Evolutionary conservation across 805 yeast genomes (phyloP), one percentile per base, ranked within the genome.

Genomic region (Phaffomyces opuntiae): DNA sequence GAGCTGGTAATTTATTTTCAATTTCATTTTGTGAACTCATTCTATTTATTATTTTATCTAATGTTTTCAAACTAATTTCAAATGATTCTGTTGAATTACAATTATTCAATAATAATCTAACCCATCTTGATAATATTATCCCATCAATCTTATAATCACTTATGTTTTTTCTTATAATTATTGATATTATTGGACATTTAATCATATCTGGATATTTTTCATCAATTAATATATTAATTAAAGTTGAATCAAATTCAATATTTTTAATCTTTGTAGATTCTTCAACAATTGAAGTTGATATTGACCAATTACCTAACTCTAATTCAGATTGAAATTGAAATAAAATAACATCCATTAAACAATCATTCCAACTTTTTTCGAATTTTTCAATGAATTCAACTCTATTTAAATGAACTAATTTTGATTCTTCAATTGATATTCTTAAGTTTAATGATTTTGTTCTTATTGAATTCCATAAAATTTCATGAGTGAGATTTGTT

Each of bases 71-170:
- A 36, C 48, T 52, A 16, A 29, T 45, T 26, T 40, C 45, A 19
- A 44, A 55, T 17, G 31, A 27, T 12, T 32, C 41, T 37, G 27
- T 33, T 25, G 44, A 49, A 7, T 16, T 42, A 12, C 43, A 44
- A 9, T 35, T 46, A n/a, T 47, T 60, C 29, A 65, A 45, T 3
- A 63, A 41, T 14, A 45, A 49, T 35, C 66, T 53, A 5, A 59
- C 39, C 68, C 68, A 64, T 26, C 52, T 46, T n/a, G 67, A 62
- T 4, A 63, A 19, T 1, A 41, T 44, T 9, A 39, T 34, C 8
- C 58, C 53, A 7, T 49, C 50, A 1, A 55, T 19, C 0, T 38
- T 9, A 0, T 42, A 8, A 19, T 52, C 50, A 1, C 43, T 45
- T 4, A 64, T 41, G 37, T 62, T 57, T 31, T 63, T 53, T 25